A percentile compares a stretch with the other conserved stretches of the same genome.
Evolutionary conservation across 148 eudicot genomes (phyloP).

Genomic region (Amaranthus cruentus): DNA sequence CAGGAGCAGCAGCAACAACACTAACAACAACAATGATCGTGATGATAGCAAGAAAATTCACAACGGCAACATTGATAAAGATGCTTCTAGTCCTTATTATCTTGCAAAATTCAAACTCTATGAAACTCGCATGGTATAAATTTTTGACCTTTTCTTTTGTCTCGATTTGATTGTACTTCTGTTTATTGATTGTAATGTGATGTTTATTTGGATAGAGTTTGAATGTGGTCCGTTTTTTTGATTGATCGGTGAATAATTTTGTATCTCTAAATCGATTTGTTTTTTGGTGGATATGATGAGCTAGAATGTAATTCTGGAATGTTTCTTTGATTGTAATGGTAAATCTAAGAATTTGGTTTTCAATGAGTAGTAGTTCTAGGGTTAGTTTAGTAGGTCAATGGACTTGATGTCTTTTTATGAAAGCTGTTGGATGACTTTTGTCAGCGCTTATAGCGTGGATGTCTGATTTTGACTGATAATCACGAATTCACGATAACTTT

Average conservation of each 20-base stretch:
- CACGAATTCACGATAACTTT: no score
- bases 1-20: background rate
- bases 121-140: slow-evolving; percentile 82
- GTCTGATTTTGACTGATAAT: no score
- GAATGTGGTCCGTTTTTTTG: slow-evolving; percentile 1
- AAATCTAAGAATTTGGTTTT: background rate
- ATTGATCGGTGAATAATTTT: background rate
- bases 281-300: background rate
- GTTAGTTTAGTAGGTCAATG: no score
- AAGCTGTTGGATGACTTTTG: no score
- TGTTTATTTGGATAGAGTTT: background rate
- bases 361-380: no score
- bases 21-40: background rate
- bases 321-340: background rate
- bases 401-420: no score
- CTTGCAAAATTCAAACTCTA: slow-evolving; percentile 77
- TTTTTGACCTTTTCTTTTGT: slow-evolving; percentile 1
- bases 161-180: background rate
- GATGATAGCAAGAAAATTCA: background rate
- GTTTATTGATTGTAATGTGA: background rate
- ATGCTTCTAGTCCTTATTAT: slow-evolving; percentile 25
- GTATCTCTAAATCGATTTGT: background rate
- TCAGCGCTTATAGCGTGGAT: no score
- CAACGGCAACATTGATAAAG: slow-evolving; percentile 23
- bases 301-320: background rate